A percentile compares a stretch with the other conserved stretches of the same genome.
phyloP scores from a whole-genome alignment of 352 stramenopile species.

The Aphanomyces cochlioides region DNA sequence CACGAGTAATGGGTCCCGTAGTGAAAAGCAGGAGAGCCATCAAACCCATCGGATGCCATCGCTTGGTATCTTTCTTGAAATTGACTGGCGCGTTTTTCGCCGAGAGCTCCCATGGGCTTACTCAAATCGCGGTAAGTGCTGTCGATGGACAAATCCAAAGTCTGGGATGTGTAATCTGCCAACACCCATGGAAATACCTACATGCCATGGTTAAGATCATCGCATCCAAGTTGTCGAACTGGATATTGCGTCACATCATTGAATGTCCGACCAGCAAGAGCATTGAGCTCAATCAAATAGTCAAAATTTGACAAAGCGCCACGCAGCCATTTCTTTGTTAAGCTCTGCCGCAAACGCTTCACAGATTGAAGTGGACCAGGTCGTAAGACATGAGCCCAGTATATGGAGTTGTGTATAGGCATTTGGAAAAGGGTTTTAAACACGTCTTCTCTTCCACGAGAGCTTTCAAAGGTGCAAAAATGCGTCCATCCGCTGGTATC shows the following conservation, averaged over 20 bases:
- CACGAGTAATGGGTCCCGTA: conserved; percentile 97
- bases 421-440: conserved; percentile 72
- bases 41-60: conserved; percentile 56
- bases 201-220: neutral
- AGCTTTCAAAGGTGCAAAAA: conserved; percentile 66
- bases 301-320: conserved; percentile 89
- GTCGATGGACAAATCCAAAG: conserved; percentile 77
- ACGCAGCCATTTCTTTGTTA: conserved; percentile 70
- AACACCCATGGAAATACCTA: conserved; percentile 94
- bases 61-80: conserved; percentile 84
- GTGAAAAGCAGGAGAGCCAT: conserved; percentile 88
- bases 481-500: conserved; percentile 61
- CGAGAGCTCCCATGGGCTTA: conserved; percentile 93
- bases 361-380: conserved; percentile 55
- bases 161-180: conserved; percentile 81
- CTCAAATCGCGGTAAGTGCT: conserved; percentile 89
- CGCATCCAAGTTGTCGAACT: conserved; percentile 21
- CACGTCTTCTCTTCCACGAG: conserved; percentile 53
- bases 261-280: conserved; percentile 92
- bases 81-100: conserved; percentile 66
- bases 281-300: conserved; percentile 96
- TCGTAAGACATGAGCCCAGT: conserved; percentile 67
- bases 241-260: conserved; percentile 99
- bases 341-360: conserved; percentile 61
- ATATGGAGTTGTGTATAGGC: conserved; percentile 77